phyloP scores from a whole-genome alignment of 2,329 filamentous ascomycete genomes.

The Trichoderma atrobrunneum region DNA sequence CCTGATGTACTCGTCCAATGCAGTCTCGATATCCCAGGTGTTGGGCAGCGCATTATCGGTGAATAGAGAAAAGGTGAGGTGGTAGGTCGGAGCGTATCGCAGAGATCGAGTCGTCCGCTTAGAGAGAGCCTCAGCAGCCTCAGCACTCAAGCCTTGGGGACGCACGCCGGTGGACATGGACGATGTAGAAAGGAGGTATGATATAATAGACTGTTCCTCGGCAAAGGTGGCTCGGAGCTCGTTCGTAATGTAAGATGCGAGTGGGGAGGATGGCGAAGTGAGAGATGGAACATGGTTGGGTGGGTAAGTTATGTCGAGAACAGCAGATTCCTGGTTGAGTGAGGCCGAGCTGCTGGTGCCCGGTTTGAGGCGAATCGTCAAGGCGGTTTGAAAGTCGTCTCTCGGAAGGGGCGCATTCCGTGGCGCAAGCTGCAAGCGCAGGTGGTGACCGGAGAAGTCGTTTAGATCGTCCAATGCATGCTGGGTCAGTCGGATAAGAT shows the following conservation, averaged over 20 bases:
- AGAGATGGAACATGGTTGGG: conserved; percentile 64
- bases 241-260: conserved; percentile 75
- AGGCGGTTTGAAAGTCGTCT: conserved; percentile 47
- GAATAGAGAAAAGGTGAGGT: conserved; percentile 93
- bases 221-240: conserved; percentile 76
- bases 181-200: conserved; percentile 64
- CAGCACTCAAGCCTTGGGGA: conserved; percentile 46
- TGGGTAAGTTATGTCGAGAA: conserved; percentile 75
- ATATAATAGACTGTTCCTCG: conserved; percentile 85
- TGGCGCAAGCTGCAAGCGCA: conserved; percentile 50
- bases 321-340: conserved; percentile 66
- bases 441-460: conserved; percentile 79
- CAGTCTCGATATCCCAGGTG: conserved; percentile 85
- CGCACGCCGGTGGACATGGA: conserved; percentile 49
- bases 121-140: conserved; percentile 54
- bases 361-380: conserved; percentile 69
- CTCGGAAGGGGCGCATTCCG: conserved; percentile 27
- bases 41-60: conserved; percentile 75
- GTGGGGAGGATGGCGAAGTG: conserved; percentile 66
- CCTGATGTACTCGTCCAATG: conserved; percentile 75
- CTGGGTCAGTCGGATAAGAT: conserved; percentile 77
- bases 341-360: conserved; percentile 59
- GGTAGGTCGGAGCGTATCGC: conserved; percentile 90
- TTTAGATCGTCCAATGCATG: conserved; percentile 82
- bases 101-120: conserved; percentile 80